Base-by-base conservation (phyloP, 805 yeast genomes). In the Candida tammaniensis region DNA sequence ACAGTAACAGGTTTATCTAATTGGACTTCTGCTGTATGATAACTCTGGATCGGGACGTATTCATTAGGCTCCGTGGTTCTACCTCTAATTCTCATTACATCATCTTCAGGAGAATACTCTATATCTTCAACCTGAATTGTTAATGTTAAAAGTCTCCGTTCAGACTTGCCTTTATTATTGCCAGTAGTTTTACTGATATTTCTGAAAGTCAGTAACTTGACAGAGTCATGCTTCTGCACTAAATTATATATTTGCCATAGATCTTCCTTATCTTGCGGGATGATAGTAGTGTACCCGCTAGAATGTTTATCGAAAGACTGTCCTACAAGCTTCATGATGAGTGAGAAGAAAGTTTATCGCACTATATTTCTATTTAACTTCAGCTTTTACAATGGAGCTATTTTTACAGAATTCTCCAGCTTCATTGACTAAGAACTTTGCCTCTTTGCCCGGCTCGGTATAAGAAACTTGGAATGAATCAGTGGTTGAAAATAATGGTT, bases 221-320 rank as follows among this genome's bases (percentile, higher is more conserved):
- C 69, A 43, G 76, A 80, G 60, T 93, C 98, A 14, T 82, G 84
- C 36, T 76, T 74, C 31, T 79, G 81, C 3, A 93, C 69, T 17
- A 93, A 64, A 51, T 91, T 93, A 64, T 87, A 87, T 4, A 86
- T 53, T 17, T 84, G 80, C 87, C 96, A 93, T 41, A 93, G 67
- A 56, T 91, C 98, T 48, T 91, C 97, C 30, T 83, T 77, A 49
- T 93, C 98, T 50, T 89, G 84, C 0, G 97, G 89, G 3, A 78
- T 63, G 14, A 91, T 55, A 0, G 84, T 70, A 4, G 49, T 43
- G 17, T 31, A 40, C 7, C 49, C 46, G 31, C 43, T 37, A 9
- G 41, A 33, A 35, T 44, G 41, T 17, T 44, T 49, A 17, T 48
- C 54, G 25, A 49, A 47, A 9, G 44, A 49, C 39, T 74, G 72